phyloP scores from a whole-genome alignment of 352 stramenopile genomes.

The Phytophthora brassicae region DNA sequence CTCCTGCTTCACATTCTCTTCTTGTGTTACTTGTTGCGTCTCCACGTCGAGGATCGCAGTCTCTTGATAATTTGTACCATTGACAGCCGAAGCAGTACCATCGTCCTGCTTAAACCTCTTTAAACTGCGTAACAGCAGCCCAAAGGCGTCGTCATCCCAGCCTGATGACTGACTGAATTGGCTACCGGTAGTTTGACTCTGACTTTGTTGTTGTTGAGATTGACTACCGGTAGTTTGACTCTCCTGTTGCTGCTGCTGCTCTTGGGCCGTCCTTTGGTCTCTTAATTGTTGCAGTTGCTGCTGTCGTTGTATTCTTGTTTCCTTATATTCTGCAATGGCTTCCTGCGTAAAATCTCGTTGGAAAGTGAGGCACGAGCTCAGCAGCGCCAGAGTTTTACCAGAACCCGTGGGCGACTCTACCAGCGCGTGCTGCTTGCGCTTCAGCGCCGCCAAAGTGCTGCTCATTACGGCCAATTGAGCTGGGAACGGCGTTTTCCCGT shows the following conservation, averaged over 20 bases:
- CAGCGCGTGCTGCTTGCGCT: conserved; percentile 72
- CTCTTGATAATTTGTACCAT: background rate
- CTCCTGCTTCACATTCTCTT: conserved; percentile 6
- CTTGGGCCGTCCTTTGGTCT: conserved; percentile 4
- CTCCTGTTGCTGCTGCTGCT: background rate
- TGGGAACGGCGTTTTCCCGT: conserved; percentile 76
- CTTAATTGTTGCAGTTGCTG: conserved; percentile 14
- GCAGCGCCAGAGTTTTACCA: conserved; percentile 79
- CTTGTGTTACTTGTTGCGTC: background rate
- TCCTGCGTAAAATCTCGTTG: conserved; percentile 54
- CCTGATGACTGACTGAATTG: background rate
- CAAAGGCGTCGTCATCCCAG: conserved; percentile 36
- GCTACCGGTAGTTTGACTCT: background rate
- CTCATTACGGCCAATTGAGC: conserved; percentile 86
- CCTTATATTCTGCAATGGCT: conserved; percentile 29
- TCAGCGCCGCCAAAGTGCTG: conserved; percentile 75
- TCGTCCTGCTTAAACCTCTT: conserved; percentile 37
- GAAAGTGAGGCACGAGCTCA: conserved; percentile 83
- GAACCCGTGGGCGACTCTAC: conserved; percentile 83
- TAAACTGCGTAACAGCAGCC: conserved; percentile 20
- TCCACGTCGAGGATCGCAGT: background rate
- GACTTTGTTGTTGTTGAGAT: conserved; percentile 5
- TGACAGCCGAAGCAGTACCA: conserved; percentile 17
- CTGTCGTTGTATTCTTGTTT: conserved; percentile 7
- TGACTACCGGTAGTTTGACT: conserved; percentile 4